These are phyloP conservation scores for Paraurostyla sp. DNA, from an alignment of 73 alveolate species.

Conservation along the genomic window DNA sequence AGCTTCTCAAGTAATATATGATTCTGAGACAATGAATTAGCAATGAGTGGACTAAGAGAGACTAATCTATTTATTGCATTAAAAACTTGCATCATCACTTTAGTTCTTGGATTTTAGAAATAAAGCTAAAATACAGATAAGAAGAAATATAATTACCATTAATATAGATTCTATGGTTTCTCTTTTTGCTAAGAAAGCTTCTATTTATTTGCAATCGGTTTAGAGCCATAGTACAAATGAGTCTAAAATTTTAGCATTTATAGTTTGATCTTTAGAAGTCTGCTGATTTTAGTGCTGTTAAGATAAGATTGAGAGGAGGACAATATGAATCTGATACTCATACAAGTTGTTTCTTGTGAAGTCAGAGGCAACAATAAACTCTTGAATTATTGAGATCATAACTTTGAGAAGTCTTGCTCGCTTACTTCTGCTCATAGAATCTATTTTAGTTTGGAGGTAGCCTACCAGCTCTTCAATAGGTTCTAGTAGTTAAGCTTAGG, in stretches of 20 bases:
- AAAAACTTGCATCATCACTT: conserved; percentile 16
- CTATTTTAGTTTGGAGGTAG: neutral
- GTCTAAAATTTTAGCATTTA: conserved; percentile 46
- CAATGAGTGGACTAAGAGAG: neutral
- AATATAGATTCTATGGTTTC: conserved; percentile 30
- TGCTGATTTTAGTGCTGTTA: neutral
- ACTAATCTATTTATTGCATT: conserved; percentile 47
- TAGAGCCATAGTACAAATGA: conserved; percentile 47
- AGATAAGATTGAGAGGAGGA: neutral
- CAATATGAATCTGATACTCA: conserved; percentile 6
- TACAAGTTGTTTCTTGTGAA: conserved; percentile 15
- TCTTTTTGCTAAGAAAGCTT: conserved; percentile 24
- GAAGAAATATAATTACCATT: neutral
- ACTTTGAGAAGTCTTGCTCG: conserved; percentile 26
- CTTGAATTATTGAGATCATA: conserved; percentile 31
- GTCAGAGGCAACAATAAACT: conserved; percentile 2
- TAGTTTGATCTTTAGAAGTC: conserved; percentile 46
- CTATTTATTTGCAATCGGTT: conserved; percentile 7
- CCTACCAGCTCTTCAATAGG: conserved; percentile 1
- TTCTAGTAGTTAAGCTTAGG: conserved; percentile 14
- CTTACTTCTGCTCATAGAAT: conserved; percentile 35
- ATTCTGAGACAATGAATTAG: neutral
- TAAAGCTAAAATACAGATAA: neutral
- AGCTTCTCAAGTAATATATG: neutral
- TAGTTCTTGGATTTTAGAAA: conserved; percentile 36